Evolutionary conservation across 2,329 filamentous ascomycete genomes (phyloP).

Genomic region (Fusarium globosum): DNA sequence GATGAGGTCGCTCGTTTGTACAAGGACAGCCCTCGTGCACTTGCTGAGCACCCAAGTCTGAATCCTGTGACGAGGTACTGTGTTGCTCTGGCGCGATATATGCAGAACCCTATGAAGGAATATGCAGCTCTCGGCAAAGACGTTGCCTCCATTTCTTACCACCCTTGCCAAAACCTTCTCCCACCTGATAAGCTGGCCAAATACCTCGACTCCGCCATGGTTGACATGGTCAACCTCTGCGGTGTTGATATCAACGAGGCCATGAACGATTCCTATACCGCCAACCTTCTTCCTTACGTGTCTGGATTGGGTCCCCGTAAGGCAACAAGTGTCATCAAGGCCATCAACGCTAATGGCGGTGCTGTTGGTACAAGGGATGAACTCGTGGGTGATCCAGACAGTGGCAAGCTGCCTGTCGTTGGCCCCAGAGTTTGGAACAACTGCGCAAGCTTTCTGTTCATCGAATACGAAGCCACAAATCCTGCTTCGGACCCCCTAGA

Average conservation of each 20-base stretch:
- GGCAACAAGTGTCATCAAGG: conserved; percentile 77
- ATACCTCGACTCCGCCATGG: conserved; percentile 93
- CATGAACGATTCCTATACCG: conserved; percentile 81
- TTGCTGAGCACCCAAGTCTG: conserved; percentile 82
- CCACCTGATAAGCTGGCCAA: conserved; percentile 88
- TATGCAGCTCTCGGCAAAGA: conserved; percentile 94
- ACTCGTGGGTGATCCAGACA: conserved; percentile 87
- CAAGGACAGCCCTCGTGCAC: conserved; percentile 86
- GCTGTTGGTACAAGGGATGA: conserved; percentile 86
- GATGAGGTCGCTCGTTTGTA: conserved; percentile 98
- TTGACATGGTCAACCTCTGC: conserved; percentile 97
- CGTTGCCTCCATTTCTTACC: conserved; percentile 86
- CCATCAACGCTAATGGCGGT: conserved; percentile 91
- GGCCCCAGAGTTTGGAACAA: conserved; percentile 95
- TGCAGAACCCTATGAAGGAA: conserved; percentile 96
- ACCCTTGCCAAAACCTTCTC: conserved; percentile 88
- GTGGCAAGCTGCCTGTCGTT: conserved; percentile 80
- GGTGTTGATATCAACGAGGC: conserved; percentile 97
- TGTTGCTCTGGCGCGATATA: conserved; percentile 86
- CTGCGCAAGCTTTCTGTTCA: conserved; percentile 93
- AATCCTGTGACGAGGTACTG: conserved; percentile 87
- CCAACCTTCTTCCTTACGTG: conserved; percentile 89
- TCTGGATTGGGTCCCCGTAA: conserved; percentile 93
- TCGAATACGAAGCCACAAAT: conserved; percentile 87
- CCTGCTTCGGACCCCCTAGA: conserved; percentile 90